phyloP scores from a whole-genome alignment of 306 rosid species.

The Inga oerstediana region DNA sequence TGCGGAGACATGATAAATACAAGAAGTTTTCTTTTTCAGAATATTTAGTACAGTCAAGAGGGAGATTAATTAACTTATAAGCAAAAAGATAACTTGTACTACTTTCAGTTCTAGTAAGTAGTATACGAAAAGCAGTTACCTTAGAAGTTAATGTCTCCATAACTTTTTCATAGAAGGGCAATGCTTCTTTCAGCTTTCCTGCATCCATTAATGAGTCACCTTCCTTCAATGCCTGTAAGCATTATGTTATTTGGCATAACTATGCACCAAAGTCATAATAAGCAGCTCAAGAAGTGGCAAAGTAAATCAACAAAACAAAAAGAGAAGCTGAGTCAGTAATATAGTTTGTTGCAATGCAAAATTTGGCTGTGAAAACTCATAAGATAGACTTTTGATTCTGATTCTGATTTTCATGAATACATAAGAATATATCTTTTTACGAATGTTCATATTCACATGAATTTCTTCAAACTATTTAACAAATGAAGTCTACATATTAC shows the following conservation, averaged over 20 bases:
- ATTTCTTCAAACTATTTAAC: not conserved
- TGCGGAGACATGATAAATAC: slow-evolving; percentile 48
- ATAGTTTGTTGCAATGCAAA: not conserved
- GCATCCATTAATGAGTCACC: slow-evolving; percentile 77
- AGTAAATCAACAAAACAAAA: slow-evolving; percentile 5
- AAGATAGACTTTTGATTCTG: not conserved
- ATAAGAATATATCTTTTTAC: not conserved
- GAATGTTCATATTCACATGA: not conserved
- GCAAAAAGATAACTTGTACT: slow-evolving; percentile 21
- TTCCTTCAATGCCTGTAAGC: slow-evolving; percentile 61
- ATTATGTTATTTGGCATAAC: not conserved
- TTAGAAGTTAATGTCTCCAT: slow-evolving; percentile 69
- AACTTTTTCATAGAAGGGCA: slow-evolving; percentile 70
- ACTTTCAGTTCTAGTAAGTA: slow-evolving; percentile 2
- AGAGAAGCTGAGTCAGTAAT: not conserved
- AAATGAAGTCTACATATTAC: slow-evolving; percentile 14
- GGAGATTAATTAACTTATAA: slow-evolving; percentile 3
- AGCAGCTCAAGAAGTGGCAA: slow-evolving; percentile 22
- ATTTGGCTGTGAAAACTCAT: slow-evolving; percentile 11
- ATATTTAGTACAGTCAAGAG: slow-evolving; percentile 29
- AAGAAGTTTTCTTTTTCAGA: slow-evolving; percentile 25
- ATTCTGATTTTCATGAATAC: not conserved
- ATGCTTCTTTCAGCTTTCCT: slow-evolving; percentile 73
- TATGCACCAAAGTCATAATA: not conserved
- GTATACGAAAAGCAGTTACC: slow-evolving; percentile 49